Evolutionary conservation across 2,329 filamentous ascomycete species (phyloP), one percentile per base, ranked within the genome.

Genomic region (Colletotrichum incanum): DNA sequence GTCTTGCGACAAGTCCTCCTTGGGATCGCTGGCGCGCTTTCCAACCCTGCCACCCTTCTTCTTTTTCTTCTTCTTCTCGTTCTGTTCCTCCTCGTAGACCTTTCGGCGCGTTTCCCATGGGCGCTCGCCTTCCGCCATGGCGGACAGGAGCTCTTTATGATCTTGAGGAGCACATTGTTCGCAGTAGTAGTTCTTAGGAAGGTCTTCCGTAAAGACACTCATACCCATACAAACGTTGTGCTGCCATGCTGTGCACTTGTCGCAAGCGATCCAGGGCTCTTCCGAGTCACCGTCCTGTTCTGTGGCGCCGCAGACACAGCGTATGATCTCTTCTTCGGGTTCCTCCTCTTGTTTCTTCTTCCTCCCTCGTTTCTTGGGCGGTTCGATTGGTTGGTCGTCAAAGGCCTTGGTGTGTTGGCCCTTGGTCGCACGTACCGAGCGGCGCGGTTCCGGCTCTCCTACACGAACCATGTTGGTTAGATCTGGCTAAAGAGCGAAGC

Each of bases 221-320:
- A 98, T 90, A 65, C 94, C 94, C 86, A 99, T 94, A 80, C 96
- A 99, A 74, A 97, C 92, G 79, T 98, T 98, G 83, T 99, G 96
- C 83, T 99, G 96, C 96, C 96, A 99, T 52, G 93, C 96, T 60
- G 91, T 91, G 82, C 96, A 99, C 58, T 90, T 90, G 82, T 99
- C 96, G 85, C 96, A 99, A 73, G 93, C 94, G 78, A 99, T 98
- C 95, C 97, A 98, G 64, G 95, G 92, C 77, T 96, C 93, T 75
- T 93, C 94, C 18, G 94, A 92, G 76, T 97, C 94, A 76, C 96
- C 94, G 72, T 95, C 93, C 76, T 95, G 93, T 76, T 94, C 93
- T 55, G 93, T 93, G 71, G 94, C 93, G 76, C 96, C 96, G 79
- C 96, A 99, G 61, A 98, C 93, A 82, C 96, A 99, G 76, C 96